These are phyloP conservation scores for Aspergillus sp. DNA, from an alignment of 2,329 filamentous ascomycete genomes.

Conservation along the genomic window DNA sequence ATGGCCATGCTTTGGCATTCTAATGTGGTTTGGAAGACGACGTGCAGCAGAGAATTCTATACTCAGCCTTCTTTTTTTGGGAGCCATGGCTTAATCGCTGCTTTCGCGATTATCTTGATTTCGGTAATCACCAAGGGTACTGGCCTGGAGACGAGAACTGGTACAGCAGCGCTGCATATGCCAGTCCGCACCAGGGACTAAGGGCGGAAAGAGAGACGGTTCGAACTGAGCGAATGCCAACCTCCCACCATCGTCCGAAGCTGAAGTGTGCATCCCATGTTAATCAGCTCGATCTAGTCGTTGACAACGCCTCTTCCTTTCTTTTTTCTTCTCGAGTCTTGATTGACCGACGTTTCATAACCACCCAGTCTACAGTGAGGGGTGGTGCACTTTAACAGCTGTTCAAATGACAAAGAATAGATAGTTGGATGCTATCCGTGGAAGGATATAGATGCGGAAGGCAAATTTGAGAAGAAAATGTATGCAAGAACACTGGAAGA, in stretches of 20 bases:
- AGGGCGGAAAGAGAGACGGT: neutral
- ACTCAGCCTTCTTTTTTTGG: neutral
- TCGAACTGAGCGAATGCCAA: neutral
- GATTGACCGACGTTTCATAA: neutral
- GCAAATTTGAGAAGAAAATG: slow-evolving; percentile 1
- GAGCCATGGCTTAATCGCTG: neutral
- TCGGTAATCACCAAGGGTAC: neutral
- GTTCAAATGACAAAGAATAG: neutral
- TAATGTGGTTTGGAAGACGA: neutral
- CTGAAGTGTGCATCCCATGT: neutral
- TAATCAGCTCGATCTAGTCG: neutral
- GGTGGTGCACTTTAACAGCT: neutral
- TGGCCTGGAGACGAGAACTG: neutral
- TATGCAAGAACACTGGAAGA: slow-evolving; percentile 7
- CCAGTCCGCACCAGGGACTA: neutral
- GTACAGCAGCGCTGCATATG: neutral
- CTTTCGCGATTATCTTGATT: neutral
- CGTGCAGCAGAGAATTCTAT: neutral
- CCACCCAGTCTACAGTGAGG: neutral
- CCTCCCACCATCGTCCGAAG: neutral
- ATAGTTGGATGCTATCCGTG: neutral
- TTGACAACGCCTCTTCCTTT: neutral
- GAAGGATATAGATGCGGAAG: neutral
- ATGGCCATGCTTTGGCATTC: neutral
- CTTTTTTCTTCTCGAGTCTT: neutral